phyloP scores from a whole-genome alignment of 2,329 filamentous ascomycete species.

The Clonostachys chloroleuca region DNA sequence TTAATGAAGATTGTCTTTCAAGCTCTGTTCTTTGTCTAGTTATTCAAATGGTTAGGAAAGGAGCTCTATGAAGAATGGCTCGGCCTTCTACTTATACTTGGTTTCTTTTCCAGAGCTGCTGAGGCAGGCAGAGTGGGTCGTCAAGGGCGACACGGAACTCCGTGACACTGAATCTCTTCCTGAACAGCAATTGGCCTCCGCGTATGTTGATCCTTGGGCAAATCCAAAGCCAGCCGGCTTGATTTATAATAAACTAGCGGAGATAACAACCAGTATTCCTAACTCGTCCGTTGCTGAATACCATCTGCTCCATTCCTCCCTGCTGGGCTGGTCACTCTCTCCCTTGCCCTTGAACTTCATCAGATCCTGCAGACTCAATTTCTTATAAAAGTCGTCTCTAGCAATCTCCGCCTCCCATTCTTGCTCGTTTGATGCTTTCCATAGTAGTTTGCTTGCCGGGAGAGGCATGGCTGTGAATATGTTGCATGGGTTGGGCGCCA shows the following conservation, averaged over 20 bases:
- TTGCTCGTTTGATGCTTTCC: constrained; percentile 1
- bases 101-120: too few relatives aligned
- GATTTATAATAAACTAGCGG: constrained; percentile 1
- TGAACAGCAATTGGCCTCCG: too few relatives aligned
- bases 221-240: too few relatives aligned
- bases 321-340: neutral
- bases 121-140: too few relatives aligned
- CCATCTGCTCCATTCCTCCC: constrained; percentile 2
- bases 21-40: too few relatives aligned
- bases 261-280: constrained; percentile 2
- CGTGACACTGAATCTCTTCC: too few relatives aligned
- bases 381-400: neutral
- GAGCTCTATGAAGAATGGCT: too few relatives aligned
- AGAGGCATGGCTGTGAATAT: neutral
- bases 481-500: neutral
- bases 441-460: constrained; percentile 1
- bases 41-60: too few relatives aligned
- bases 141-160: too few relatives aligned
- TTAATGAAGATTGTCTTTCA: too few relatives aligned
- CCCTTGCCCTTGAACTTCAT: neutral
- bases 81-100: too few relatives aligned
- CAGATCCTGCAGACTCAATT: neutral
- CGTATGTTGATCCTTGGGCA: too few relatives aligned
- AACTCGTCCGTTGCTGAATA: constrained; percentile 1
- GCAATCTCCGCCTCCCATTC: neutral